These are phyloP conservation scores for Ephemerocybe angulata DNA, from an alignment of 768 basidiomycete species.

Conservation along the genomic window DNA sequence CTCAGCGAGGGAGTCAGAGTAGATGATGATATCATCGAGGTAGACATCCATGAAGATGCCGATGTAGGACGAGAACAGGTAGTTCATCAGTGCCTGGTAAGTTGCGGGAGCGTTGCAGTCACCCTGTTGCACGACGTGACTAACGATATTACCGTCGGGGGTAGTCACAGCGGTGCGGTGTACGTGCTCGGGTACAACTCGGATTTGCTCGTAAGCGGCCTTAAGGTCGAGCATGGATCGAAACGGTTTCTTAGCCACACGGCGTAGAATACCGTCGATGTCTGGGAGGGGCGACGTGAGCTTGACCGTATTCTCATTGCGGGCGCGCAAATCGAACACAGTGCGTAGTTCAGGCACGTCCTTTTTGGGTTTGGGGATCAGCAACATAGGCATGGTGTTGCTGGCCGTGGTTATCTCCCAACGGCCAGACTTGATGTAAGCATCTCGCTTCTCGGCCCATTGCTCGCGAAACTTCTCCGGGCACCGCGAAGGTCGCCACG, in stretches of 20 bases:
- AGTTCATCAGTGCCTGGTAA: conserved; percentile 32
- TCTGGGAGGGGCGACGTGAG: conserved; percentile 23
- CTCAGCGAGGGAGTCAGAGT: conserved; percentile 28
- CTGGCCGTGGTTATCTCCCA: conserved; percentile 28
- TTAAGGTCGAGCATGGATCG: conserved; percentile 34
- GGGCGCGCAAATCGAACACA: conserved; percentile 30
- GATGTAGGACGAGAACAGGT: conserved; percentile 29
- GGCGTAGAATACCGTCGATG: conserved; percentile 23
- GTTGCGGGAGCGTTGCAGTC: conserved; percentile 17
- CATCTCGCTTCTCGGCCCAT: conserved; percentile 25
- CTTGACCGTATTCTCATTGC: conserved; percentile 35
- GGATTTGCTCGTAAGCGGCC: conserved; percentile 40
- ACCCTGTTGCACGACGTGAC: conserved; percentile 27
- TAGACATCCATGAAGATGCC: conserved; percentile 23
- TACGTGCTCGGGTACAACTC: conserved; percentile 24
- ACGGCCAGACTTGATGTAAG: conserved; percentile 20
- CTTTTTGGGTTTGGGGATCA: conserved; percentile 28
- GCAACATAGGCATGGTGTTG: conserved; percentile 32
- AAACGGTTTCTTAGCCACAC: conserved; percentile 24
- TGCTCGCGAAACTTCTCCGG: conserved; percentile 22
- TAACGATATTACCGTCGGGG: conserved; percentile 29
- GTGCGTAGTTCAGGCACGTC: conserved; percentile 25
- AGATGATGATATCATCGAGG: conserved; percentile 31
- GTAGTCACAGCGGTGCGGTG: conserved; percentile 20
- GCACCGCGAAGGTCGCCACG: conserved; percentile 2